Percentiles rank a stretch among this genome's conserved stretches.
These are phyloP conservation scores for Ampelomyces quisqualis DNA, from an alignment of 2,329 filamentous ascomycete genomes.

Conservation along the genomic window DNA sequence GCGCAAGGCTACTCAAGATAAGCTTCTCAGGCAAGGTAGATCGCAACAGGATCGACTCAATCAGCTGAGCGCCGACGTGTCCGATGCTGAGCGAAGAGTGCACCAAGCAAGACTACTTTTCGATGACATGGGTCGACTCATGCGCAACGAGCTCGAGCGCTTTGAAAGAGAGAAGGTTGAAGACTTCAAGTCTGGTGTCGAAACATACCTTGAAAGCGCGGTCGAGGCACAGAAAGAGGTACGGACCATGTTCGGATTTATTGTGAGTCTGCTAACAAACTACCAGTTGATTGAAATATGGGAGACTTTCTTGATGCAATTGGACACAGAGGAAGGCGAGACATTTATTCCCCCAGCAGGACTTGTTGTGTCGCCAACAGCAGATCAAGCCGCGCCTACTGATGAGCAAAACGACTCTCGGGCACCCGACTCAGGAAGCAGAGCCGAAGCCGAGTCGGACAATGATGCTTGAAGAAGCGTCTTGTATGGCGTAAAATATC, in stretches of 20 bases:
- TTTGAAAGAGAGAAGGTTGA: constrained; percentile 98
- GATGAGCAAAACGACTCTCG: constrained; percentile 14
- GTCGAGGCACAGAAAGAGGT: constrained; percentile 99
- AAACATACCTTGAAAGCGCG: constrained; percentile 95
- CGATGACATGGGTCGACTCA: constrained; percentile 93
- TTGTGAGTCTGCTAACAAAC: constrained; percentile 12
- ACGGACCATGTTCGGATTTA: constrained; percentile 34
- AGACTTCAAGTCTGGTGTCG: constrained; percentile 96
- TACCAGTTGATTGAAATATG: constrained; percentile 77
- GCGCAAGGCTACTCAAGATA: constrained; percentile 85
- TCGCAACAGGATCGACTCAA: constrained; percentile 94
- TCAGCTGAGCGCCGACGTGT: constrained; percentile 88
- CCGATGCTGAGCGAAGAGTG: constrained; percentile 90
- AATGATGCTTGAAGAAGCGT: constrained; percentile 1
- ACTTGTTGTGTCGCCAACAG: constrained; percentile 36
- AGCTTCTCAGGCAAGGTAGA: constrained; percentile 89
- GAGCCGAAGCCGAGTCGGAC: constrained; percentile 3
- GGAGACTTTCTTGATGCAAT: constrained; percentile 96
- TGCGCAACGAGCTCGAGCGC: constrained; percentile 86
- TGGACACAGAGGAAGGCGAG: constrained; percentile 82
- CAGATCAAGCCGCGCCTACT: constrained; percentile 12
- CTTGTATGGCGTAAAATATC: neutral
- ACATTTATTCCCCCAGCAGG: constrained; percentile 47
- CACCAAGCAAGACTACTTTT: constrained; percentile 88
- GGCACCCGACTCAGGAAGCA: constrained; percentile 6